Base-by-base conservation (phyloP, 768 basidiomycete genomes). In the Russula virescens region DNA sequence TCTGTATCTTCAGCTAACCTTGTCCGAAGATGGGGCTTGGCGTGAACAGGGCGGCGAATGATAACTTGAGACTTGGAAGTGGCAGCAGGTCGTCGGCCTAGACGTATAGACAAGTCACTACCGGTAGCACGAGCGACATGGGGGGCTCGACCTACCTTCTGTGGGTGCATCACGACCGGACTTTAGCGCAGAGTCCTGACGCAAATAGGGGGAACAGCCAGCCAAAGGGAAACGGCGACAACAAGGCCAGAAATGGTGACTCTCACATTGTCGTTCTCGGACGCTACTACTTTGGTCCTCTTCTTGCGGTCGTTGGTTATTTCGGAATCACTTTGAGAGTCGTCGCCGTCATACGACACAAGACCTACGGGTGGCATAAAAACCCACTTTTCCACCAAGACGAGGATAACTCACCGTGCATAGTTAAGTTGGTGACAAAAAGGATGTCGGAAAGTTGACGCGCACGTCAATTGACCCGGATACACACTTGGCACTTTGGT, bases 171-270 rank as follows among this genome's bases (percentile, higher is more conserved):
- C 55, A 55, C 51, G 21, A 14, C 47, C 61, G 26, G n/a, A 42
- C 55, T 68, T 68, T 57, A 68, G 67, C 59, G 59, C 21, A 34
- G 60, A 35, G 31, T 68, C 67, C 67, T 68, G 65, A 62, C 67
- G 55, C 67, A 60, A 57, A 62, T 43, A 55, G 65, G 38, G 61
- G 43, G 60, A 55, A 62, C 49, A 61, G 61, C 64, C 57, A 67
- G 64, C 60, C 60, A 66, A 53, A 68, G 67, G 67, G 67, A 68
- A 66, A 68, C 67, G 67, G 65, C 45, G 51, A 58, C 16, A 31
- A 43, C 57, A 66, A 59, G 53, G 56, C 66, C 46, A 66, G 60
- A 66, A 67, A 51, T 62, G 31, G 65, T 66, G 61, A 60, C 66
- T 67, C 66, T 67, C 66, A 67, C 66, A 67, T 67, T 65, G 55